Evolutionary conservation across 164 flowering plant species (phyloP).

Genomic region (Vitis rupestris): DNA sequence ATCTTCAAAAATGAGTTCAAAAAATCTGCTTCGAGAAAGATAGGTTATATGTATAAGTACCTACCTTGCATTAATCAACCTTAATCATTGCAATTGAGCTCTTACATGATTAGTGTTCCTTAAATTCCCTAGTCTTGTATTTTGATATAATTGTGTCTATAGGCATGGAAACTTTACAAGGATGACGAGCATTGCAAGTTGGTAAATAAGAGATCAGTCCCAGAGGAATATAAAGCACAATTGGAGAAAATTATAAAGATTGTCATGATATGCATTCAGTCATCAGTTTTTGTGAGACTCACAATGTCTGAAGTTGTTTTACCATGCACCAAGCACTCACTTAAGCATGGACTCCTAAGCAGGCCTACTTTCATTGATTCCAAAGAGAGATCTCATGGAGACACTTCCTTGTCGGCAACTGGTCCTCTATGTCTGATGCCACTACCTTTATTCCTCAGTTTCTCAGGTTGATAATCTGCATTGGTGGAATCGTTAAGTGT

Average conservation of each 20-base stretch:
- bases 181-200: slow-evolving; percentile 20
- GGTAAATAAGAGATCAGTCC: slow-evolving; percentile 36
- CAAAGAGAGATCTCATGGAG: slow-evolving; percentile 11
- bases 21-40: no score
- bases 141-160: neutral
- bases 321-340: slow-evolving; percentile 18
- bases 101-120: no score
- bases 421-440: slow-evolving; percentile 35
- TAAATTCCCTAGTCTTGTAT: neutral
- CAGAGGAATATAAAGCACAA: slow-evolving; percentile 22
- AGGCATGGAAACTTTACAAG: slow-evolving; percentile 51
- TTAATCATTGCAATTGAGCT: no score
- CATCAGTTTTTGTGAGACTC: slow-evolving; percentile 35
- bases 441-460: slow-evolving; percentile 14
- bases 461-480: slow-evolving; percentile 3
- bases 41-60: no score
- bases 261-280: slow-evolving; percentile 44
- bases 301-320: slow-evolving; percentile 45
- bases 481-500: no score
- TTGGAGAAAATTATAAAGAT: slow-evolving; percentile 38
- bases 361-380: slow-evolving; percentile 32
- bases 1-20: no score
- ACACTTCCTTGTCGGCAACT: slow-evolving; percentile 16
- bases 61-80: no score
- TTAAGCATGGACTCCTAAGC: slow-evolving; percentile 10